Base-by-base conservation (phyloP, 2,329 filamentous ascomycete genomes). In the Pestalotiopsis sp. region DNA sequence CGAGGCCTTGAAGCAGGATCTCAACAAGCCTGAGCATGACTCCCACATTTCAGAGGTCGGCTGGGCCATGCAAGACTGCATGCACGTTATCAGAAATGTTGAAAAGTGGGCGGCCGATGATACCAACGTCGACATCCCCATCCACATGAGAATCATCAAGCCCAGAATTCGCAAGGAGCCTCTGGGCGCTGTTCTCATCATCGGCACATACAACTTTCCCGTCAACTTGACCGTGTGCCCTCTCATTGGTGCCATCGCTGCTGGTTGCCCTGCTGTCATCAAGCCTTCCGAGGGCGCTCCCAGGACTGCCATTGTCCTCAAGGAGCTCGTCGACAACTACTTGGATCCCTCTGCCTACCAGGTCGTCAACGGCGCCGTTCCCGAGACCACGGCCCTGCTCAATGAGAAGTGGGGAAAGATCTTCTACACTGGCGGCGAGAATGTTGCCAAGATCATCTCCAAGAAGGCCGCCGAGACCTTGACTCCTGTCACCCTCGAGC, bases 391-490 rank as follows among this genome's bases (percentile, higher is more conserved):
- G 61, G 90, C 90, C 13, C 83, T 98, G 59, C 87, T 99, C 41
- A 90, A 95, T 69, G 89, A 94, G 83, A 95, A 95, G 80, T 99
- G 95, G 92, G 95, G 97, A 83, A 98, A 98, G 87, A 97, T 99
- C 76, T 95, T 96, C 85, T 99, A 97, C 84, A 99, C 96, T 1
- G 96, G 96, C 67, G 91, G 90, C 75, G 87, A 87, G 66, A 83
- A 79, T 36, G 94, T 98, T 20, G 96, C 93, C 76, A 94, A 91
- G 77, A 95, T 98, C 76, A 91, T 98, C 66, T 89, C 94, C 62
- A 91, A 95, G 80, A 97, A 97, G 79, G 96, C 95, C 0, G 95
- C 96, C 70, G 90, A 94, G 77, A 91, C 94, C 49, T 86, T 97
- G 70, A 98, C 96, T 0, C 96, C 96, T 0, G 91, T 97, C 25